Percentiles rank a stretch among this genome's conserved stretches.
These are phyloP conservation scores for Dichotomocladium elegans DNA, from an alignment of 371 early-diverging fungal species.

Conservation along the genomic window DNA sequence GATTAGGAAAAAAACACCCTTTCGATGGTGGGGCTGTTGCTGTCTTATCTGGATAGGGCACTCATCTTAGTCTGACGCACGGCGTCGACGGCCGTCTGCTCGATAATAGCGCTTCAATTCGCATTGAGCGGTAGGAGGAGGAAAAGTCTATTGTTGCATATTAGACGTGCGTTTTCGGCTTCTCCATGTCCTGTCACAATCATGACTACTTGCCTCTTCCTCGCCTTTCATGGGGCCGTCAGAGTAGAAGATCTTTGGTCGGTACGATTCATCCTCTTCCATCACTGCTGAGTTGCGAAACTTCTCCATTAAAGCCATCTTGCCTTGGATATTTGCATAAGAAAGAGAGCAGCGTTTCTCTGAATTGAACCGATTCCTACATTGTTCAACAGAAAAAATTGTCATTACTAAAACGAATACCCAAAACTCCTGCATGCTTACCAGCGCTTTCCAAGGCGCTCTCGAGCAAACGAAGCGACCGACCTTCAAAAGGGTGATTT, in stretches of 20 bases:
- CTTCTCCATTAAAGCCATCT: conserved; percentile 73
- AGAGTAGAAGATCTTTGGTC: conserved; percentile 74
- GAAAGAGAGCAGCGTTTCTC: conserved; percentile 83
- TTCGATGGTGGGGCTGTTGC: too few species aligned
- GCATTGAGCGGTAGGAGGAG: too few species aligned
- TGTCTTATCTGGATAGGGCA: too few species aligned
- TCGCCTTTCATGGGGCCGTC: conserved; percentile 55
- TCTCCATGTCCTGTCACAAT: too few species aligned
- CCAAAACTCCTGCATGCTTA: conserved; percentile 4
- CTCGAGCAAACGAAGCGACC: conserved; percentile 68
- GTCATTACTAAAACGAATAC: background rate
- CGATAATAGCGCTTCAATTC: too few species aligned
- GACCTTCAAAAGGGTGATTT: conserved; percentile 23
- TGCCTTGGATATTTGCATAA: conserved; percentile 91
- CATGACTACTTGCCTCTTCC: conserved; percentile 55
- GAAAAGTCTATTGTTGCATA: too few species aligned
- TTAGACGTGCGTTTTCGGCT: too few species aligned
- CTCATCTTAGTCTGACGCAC: too few species aligned
- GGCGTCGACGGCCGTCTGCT: too few species aligned
- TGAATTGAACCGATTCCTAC: conserved; percentile 77
- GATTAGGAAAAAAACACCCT: too few species aligned
- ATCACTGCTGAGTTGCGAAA: conserved; percentile 84
- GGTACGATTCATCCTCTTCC: conserved; percentile 68
- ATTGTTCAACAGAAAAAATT: background rate
- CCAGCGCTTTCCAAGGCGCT: conserved; percentile 83